Conservation (phyloP, 2,329 filamentous ascomycete species). For the Aspergillus caelatus region DNA sequence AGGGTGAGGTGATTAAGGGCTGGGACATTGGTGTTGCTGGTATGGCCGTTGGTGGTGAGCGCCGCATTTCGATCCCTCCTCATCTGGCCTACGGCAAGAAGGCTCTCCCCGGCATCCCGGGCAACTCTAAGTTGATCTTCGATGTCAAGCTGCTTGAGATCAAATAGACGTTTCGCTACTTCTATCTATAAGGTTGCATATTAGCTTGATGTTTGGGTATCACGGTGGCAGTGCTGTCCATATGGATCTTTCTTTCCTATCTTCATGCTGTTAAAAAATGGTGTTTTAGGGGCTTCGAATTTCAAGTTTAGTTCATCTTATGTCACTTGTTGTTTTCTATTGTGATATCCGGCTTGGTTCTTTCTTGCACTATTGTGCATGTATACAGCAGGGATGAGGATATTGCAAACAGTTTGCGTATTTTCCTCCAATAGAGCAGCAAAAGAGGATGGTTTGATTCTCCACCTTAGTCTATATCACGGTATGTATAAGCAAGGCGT, state of each 20-base stretch:
- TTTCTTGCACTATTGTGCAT: slow-evolving; percentile 31
- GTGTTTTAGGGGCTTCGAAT: slow-evolving; percentile 29
- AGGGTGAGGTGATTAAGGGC: slow-evolving; percentile 96
- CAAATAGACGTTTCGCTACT: slow-evolving; percentile 60
- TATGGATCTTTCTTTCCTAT: slow-evolving; percentile 16
- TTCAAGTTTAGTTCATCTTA: slow-evolving; percentile 26
- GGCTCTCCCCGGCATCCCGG: slow-evolving; percentile 79
- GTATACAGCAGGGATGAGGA: slow-evolving; percentile 36
- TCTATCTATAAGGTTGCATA: neutral
- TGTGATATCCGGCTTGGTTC: slow-evolving; percentile 43
- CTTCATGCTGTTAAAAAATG: slow-evolving; percentile 18
- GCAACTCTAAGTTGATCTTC: slow-evolving; percentile 88
- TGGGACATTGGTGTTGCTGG: slow-evolving; percentile 95
- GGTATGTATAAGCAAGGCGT: neutral
- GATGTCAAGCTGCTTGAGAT: slow-evolving; percentile 86
- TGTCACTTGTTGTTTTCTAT: slow-evolving; percentile 12
- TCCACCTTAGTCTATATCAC: neutral
- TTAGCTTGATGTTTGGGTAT: slow-evolving; percentile 5
- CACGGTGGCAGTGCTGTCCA: slow-evolving; percentile 8
- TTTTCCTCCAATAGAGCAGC: slow-evolving; percentile 14
- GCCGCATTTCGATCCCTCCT: slow-evolving; percentile 85
- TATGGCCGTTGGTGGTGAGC: slow-evolving; percentile 92
- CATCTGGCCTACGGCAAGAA: slow-evolving; percentile 88
- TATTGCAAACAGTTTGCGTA: slow-evolving; percentile 30
- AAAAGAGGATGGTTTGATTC: neutral